phyloP scores from a whole-genome alignment of 257 asterid species.

The Solanum clarkiae region DNA sequence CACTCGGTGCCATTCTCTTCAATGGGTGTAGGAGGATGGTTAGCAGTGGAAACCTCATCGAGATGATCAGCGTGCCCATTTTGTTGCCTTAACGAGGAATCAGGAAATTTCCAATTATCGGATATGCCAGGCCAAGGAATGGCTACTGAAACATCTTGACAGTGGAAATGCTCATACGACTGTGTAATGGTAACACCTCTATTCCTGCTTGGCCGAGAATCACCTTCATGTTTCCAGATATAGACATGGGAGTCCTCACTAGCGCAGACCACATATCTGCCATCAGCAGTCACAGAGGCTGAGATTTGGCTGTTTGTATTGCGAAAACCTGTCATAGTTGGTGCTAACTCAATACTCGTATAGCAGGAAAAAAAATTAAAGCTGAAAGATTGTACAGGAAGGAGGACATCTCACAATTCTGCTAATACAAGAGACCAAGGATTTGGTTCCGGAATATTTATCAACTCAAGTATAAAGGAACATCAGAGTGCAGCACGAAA shows the following conservation, averaged over 20 bases:
- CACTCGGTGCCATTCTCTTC: conserved; percentile 47
- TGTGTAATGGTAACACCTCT: conserved; percentile 69
- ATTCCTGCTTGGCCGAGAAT: conserved; percentile 64
- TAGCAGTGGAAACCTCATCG: conserved; percentile 35
- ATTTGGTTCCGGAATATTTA: not conserved
- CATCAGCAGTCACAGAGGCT: conserved; percentile 75
- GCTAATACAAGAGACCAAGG: not conserved
- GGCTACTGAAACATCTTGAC: conserved; percentile 88
- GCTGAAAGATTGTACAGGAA: not conserved
- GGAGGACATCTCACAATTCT: not conserved
- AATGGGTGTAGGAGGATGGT: conserved; percentile 46
- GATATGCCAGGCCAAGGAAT: conserved; percentile 89
- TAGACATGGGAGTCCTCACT: conserved; percentile 94
- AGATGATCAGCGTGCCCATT: conserved; percentile 24
- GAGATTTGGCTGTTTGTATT: conserved; percentile 90
- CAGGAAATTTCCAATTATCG: conserved; percentile 33
- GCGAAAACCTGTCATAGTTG: conserved; percentile 55
- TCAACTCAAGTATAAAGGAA: not conserved
- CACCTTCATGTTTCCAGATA: conserved; percentile 86
- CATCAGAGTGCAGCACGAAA: not conserved
- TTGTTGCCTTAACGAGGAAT: conserved; percentile 18
- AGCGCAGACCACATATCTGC: conserved; percentile 76
- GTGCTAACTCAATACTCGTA: not conserved
- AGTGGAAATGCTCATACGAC: conserved; percentile 74
- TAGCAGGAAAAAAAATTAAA: not conserved